These are phyloP conservation scores for Leptodermis oblonga DNA, from an alignment of 257 asterid species.

Conservation along the genomic window DNA sequence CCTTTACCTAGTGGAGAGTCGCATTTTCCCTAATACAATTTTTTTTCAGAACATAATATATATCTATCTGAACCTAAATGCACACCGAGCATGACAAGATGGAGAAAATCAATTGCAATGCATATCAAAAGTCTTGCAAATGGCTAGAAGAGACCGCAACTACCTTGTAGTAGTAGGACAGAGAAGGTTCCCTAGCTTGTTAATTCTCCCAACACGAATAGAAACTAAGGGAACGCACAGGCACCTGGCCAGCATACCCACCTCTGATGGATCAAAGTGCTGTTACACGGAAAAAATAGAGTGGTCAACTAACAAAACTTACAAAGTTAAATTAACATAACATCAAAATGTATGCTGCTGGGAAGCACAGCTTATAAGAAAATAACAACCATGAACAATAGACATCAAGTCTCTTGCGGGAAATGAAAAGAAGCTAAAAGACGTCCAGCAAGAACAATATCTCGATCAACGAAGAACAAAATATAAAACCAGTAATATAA, in stretches of 20 bases:
- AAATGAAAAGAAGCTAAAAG: too few species aligned
- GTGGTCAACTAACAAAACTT: not conserved
- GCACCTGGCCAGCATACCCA: constrained; percentile 84
- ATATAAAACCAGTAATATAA: not conserved
- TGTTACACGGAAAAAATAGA: constrained; percentile 18
- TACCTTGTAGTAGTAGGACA: constrained; percentile 82
- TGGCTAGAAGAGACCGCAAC: constrained; percentile 8
- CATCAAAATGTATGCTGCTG: not conserved
- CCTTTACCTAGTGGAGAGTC: not conserved
- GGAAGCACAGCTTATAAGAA: not conserved
- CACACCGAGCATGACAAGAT: not conserved
- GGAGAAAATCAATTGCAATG: not conserved
- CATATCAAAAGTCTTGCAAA: not conserved
- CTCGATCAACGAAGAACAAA: not conserved
- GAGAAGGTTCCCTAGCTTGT: constrained; percentile 59
- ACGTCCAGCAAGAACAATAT: too few species aligned
- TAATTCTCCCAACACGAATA: constrained; percentile 81
- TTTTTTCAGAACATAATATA: not conserved
- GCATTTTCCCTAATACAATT: not conserved
- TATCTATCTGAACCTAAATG: not conserved
- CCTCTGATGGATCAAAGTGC: constrained; percentile 93
- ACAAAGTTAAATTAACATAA: not conserved
- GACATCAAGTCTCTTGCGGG: too few species aligned
- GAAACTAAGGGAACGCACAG: constrained; percentile 90
- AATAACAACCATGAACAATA: not conserved